Percentiles rank a stretch among this genome's conserved stretches.
Conservation (phyloP, 129 eudicot species). For the Sambucus nigra region DNA sequence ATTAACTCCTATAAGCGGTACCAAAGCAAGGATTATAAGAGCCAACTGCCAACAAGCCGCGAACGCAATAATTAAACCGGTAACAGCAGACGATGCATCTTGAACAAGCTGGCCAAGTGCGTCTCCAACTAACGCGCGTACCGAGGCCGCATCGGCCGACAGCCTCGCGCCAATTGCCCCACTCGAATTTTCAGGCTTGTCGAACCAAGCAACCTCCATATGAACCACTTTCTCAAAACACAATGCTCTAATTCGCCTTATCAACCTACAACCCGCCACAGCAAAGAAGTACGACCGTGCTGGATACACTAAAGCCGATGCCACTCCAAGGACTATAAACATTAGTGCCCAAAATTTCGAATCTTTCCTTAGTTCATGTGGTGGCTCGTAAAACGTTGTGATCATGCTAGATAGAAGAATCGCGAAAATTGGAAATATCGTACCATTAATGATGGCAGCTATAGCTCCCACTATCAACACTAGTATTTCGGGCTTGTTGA, state of each 20-base stretch:
- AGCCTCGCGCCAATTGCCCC: constrained; percentile 78
- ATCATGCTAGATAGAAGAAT: constrained; percentile 57
- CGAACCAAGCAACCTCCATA: constrained; percentile 93
- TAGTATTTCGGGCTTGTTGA: constrained; percentile 84
- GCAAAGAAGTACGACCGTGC: constrained; percentile 58
- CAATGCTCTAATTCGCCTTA: constrained; percentile 51
- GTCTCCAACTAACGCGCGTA: constrained; percentile 80
- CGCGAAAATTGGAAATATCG: constrained; percentile 52
- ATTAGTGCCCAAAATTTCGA: constrained; percentile 69
- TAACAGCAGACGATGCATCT: constrained; percentile 34
- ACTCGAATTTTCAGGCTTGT: constrained; percentile 65
- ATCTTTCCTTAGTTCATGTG: constrained; percentile 42
- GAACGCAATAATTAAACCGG: constrained; percentile 63
- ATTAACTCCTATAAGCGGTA: constrained; percentile 60
- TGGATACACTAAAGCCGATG: constrained; percentile 42
- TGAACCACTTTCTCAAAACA: constrained; percentile 66
- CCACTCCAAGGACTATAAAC: constrained; percentile 50
- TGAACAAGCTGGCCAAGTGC: constrained; percentile 72
- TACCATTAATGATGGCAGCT: constrained; percentile 58
- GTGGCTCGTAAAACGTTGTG: constrained; percentile 46
- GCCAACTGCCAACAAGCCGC: constrained; percentile 76
- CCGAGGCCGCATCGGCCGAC: constrained; percentile 69
- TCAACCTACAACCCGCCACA: constrained; percentile 67
- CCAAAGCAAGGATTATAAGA: constrained; percentile 53
- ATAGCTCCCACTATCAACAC: constrained; percentile 50